Percentiles rank a stretch among this genome's conserved stretches.
Evolutionary conservation across 768 basidiomycete species (phyloP).

Genomic region (Lactifluus echinatus): DNA sequence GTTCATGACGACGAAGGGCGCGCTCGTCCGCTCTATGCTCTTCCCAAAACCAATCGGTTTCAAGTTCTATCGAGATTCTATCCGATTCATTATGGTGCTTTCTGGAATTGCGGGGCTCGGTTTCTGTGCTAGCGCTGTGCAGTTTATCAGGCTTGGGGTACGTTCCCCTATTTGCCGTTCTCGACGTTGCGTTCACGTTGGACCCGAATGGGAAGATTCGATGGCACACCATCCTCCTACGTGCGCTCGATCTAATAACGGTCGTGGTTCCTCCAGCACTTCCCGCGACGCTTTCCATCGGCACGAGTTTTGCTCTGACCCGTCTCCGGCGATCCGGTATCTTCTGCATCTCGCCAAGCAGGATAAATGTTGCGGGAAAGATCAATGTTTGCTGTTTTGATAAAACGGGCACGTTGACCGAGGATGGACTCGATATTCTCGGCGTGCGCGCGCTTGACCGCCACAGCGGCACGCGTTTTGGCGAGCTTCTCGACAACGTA

Average conservation of each 20-base stretch:
- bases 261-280: slow-evolving; percentile 96
- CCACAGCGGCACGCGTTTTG: slow-evolving; percentile 52
- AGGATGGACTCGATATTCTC: slow-evolving; percentile 95
- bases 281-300: slow-evolving; percentile 94
- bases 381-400: slow-evolving; percentile 98
- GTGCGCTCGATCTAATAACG: slow-evolving; percentile 91
- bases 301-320: slow-evolving; percentile 88
- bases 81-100: slow-evolving; percentile 85
- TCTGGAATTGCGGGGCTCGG: slow-evolving; percentile 87
- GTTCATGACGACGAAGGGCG: slow-evolving; percentile 97
- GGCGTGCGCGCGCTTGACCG: slow-evolving; percentile 85
- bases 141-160: slow-evolving; percentile 87
- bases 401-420: slow-evolving; percentile 97
- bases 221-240: slow-evolving; percentile 85
- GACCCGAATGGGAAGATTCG: slow-evolving; percentile 45
- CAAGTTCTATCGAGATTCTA: slow-evolving; percentile 94
- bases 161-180: slow-evolving; percentile 24
- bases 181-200: slow-evolving; percentile 6
- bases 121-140: slow-evolving; percentile 84
- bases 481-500: slow-evolving; percentile 81
- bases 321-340: slow-evolving; percentile 82
- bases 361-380: slow-evolving; percentile 93
- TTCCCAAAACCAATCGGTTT: slow-evolving; percentile 98
- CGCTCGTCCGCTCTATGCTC: slow-evolving; percentile 92
- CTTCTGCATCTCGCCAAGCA: slow-evolving; percentile 93